These are phyloP conservation scores for Leptodontidium sp. DNA, from an alignment of 2,329 filamentous ascomycete genomes.

Conservation along the genomic window DNA sequence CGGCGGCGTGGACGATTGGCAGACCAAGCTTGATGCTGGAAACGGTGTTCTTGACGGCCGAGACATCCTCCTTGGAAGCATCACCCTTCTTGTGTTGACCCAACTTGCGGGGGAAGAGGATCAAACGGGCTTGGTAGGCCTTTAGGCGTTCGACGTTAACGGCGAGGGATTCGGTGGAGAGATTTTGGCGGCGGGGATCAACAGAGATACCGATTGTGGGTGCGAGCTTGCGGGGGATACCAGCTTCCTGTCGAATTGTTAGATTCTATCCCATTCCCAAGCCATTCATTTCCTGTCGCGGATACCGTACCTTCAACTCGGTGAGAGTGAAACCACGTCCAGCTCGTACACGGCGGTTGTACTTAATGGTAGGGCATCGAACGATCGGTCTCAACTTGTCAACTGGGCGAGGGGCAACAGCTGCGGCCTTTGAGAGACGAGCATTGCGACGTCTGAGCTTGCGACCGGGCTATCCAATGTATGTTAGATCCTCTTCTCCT, in stretches of 20 bases:
- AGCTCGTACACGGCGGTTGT: slow-evolving; percentile 97
- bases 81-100: slow-evolving; percentile 95
- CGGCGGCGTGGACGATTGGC: slow-evolving; percentile 74
- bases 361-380: slow-evolving; percentile 97
- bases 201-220: slow-evolving; percentile 97
- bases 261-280: slow-evolving; percentile 23
- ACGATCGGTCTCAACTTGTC: slow-evolving; percentile 97
- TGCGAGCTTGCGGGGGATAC: slow-evolving; percentile 92
- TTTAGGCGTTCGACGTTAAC: slow-evolving; percentile 97
- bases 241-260: slow-evolving; percentile 78
- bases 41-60: slow-evolving; percentile 67
- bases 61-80: slow-evolving; percentile 81
- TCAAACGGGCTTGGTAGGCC: slow-evolving; percentile 95
- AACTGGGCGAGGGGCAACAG: slow-evolving; percentile 93
- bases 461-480: slow-evolving; percentile 79
- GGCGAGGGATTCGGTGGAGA: slow-evolving; percentile 92
- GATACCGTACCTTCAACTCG: slow-evolving; percentile 88
- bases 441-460: slow-evolving; percentile 93
- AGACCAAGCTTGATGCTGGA: slow-evolving; percentile 65
- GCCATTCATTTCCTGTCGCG: slow-evolving; percentile 15
- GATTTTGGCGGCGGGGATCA: slow-evolving; percentile 96
- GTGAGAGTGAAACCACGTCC: slow-evolving; percentile 97
- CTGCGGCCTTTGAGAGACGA: slow-evolving; percentile 93
- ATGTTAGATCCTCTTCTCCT: slow-evolving; percentile 46
- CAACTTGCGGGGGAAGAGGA: slow-evolving; percentile 95